Evolutionary conservation across 768 basidiomycete species (phyloP).

Genomic region (Suillus cothurnatus): DNA sequence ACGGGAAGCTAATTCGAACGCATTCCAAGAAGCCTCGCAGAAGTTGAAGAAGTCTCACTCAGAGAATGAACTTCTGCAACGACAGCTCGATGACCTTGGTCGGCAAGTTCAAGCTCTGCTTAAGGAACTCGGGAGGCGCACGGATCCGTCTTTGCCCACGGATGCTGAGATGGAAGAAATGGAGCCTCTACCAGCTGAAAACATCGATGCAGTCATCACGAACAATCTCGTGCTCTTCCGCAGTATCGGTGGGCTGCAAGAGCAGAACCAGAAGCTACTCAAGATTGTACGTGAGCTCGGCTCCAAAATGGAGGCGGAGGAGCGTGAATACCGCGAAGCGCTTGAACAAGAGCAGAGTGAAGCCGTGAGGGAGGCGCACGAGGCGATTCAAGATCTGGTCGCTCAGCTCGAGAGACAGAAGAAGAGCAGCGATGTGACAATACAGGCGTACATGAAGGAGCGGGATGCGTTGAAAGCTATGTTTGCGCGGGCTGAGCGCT

Average conservation of each 20-base stretch:
- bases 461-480: conserved; percentile 82
- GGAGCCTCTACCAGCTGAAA: conserved; percentile 47
- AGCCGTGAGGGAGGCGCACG: conserved; percentile 86
- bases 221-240: conserved; percentile 88
- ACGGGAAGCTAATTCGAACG: conserved; percentile 62
- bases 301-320: conserved; percentile 81
- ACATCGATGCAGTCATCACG: conserved; percentile 81
- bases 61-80: conserved; percentile 70
- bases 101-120: conserved; percentile 81
- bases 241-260: conserved; percentile 78
- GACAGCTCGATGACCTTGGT: conserved; percentile 80
- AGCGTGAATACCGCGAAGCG: conserved; percentile 69
- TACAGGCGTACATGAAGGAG: conserved; percentile 85
- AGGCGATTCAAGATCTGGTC: conserved; percentile 78
- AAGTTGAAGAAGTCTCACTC: conserved; percentile 57
- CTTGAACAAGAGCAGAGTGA: conserved; percentile 77
- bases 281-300: conserved; percentile 84
- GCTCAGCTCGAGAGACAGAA: conserved; percentile 80
- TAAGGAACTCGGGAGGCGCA: conserved; percentile 77
- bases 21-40: conserved; percentile 61
- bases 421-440: conserved; percentile 64
- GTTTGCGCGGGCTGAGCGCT: conserved; percentile 55
- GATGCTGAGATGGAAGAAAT: conserved; percentile 62
- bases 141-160: conserved; percentile 79
- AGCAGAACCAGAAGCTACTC: conserved; percentile 89